Percentiles rank a stretch among this genome's conserved stretches.
phyloP scores from a whole-genome alignment of 306 rosid genomes.

The Elaeagnus macrophylla region DNA sequence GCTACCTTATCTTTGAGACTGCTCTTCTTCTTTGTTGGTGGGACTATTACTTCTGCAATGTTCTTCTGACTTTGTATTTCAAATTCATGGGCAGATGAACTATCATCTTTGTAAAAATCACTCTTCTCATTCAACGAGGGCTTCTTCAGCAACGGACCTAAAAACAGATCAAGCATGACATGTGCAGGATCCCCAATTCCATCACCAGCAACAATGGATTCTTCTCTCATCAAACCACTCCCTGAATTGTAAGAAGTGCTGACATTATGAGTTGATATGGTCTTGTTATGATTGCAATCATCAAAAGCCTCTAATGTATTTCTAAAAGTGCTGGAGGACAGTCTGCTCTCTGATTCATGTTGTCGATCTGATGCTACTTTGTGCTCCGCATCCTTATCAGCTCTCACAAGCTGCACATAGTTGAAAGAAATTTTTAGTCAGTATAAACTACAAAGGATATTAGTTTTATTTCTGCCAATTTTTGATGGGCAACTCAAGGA shows the following conservation, averaged over 20 bases:
- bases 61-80: slow-evolving; percentile 25
- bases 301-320: slow-evolving; percentile 21
- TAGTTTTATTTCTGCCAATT: not conserved
- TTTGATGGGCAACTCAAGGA: not conserved
- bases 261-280: slow-evolving; percentile 15
- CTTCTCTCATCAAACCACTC: slow-evolving; percentile 21
- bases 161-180: slow-evolving; percentile 67
- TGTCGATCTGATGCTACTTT: slow-evolving; percentile 18
- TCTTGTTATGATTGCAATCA: slow-evolving; percentile 23
- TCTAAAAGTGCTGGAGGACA: slow-evolving; percentile 12
- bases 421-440: slow-evolving; percentile 1
- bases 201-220: slow-evolving; percentile 14
- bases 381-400: slow-evolving; percentile 22
- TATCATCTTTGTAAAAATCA: slow-evolving; percentile 20
- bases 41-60: slow-evolving; percentile 24
- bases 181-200: slow-evolving; percentile 58
- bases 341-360: slow-evolving; percentile 23
- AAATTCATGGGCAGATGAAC: slow-evolving; percentile 24
- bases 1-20: slow-evolving; percentile 61
- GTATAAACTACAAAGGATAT: not conserved
- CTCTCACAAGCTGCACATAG: slow-evolving; percentile 53
- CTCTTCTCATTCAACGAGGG: slow-evolving; percentile 34
- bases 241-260: slow-evolving; percentile 21
- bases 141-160: slow-evolving; percentile 67
- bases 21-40: slow-evolving; percentile 45